Conservation (phyloP, 768 basidiomycete species). For the Lepiota venenata region DNA sequence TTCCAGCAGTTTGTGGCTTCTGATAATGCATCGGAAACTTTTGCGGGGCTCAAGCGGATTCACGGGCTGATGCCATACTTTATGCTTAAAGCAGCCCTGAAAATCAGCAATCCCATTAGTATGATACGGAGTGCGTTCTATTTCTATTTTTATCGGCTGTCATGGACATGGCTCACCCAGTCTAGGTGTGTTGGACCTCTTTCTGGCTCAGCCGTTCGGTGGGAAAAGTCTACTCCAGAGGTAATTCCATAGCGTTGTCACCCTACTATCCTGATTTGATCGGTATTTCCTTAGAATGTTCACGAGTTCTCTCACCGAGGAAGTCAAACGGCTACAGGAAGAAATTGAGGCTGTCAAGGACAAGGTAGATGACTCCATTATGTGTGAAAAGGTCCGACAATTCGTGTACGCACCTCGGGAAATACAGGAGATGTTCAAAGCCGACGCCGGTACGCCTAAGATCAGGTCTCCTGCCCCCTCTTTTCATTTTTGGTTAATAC, state of each 20-base stretch:
- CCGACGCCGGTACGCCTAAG: slow-evolving; percentile 64
- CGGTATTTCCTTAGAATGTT: slow-evolving; percentile 69
- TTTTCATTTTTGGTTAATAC: slow-evolving; percentile 3
- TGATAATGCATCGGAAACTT: slow-evolving; percentile 87
- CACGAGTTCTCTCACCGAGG: slow-evolving; percentile 87
- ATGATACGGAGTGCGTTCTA: slow-evolving; percentile 81
- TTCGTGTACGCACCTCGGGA: slow-evolving; percentile 88
- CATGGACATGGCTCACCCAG: background rate
- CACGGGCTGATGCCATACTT: slow-evolving; percentile 99
- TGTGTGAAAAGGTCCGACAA: slow-evolving; percentile 84
- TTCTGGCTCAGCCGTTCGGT: slow-evolving; percentile 96
- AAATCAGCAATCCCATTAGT: slow-evolving; percentile 90
- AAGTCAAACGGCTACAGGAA: slow-evolving; percentile 78
- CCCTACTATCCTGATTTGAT: background rate
- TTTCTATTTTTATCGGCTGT: slow-evolving; percentile 3
- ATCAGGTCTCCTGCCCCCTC: background rate
- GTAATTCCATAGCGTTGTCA: slow-evolving; percentile 28
- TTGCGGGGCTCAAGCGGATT: slow-evolving; percentile 84
- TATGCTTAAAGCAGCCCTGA: slow-evolving; percentile 87
- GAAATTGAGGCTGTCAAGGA: slow-evolving; percentile 86
- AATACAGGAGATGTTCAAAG: slow-evolving; percentile 79
- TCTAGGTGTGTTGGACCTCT: slow-evolving; percentile 79
- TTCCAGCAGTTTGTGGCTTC: slow-evolving; percentile 95
- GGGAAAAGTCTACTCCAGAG: slow-evolving; percentile 88
- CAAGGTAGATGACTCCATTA: slow-evolving; percentile 83